Evolutionary conservation across 2,329 filamentous ascomycete species (phyloP).

Genomic region (Aspergillus sp.): DNA sequence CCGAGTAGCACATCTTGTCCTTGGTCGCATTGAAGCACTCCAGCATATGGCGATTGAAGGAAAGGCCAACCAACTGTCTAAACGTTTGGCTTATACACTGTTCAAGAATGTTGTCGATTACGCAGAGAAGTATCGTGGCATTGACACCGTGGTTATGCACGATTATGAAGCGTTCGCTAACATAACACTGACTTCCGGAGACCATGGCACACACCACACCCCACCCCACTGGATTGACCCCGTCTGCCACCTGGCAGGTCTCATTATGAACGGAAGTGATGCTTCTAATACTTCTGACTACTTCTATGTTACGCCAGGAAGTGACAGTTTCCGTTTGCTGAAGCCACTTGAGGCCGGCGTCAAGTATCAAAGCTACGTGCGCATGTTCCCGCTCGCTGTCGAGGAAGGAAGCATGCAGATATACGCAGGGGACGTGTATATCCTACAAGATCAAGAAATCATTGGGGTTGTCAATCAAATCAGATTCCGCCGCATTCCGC

Average conservation of each 20-base stretch:
- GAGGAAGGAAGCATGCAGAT: slow-evolving; percentile 23
- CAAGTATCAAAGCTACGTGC: slow-evolving; percentile 33
- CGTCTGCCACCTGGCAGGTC: slow-evolving; percentile 35
- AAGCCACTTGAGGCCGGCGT: slow-evolving; percentile 23
- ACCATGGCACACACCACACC: slow-evolving; percentile 28
- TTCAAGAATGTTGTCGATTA: slow-evolving; percentile 32
- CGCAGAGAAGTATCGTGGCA: slow-evolving; percentile 29
- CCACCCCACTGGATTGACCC: slow-evolving; percentile 41
- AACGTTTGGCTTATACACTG: slow-evolving; percentile 35
- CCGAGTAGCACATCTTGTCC: slow-evolving; percentile 19
- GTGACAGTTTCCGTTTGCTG: slow-evolving; percentile 26
- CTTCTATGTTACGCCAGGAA: slow-evolving; percentile 38
- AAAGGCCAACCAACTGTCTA: slow-evolving; percentile 24
- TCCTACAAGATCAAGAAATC: slow-evolving; percentile 33
- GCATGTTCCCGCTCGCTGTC: slow-evolving; percentile 29
- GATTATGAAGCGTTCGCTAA: slow-evolving; percentile 31
- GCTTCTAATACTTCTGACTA: slow-evolving; percentile 25
- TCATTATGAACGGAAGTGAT: slow-evolving; percentile 33
- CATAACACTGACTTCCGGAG: slow-evolving; percentile 23
- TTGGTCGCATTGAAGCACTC: slow-evolving; percentile 22
- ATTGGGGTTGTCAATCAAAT: slow-evolving; percentile 33
- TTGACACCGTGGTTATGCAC: slow-evolving; percentile 30
- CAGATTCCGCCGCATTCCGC: slow-evolving; percentile 34
- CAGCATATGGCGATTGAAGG: slow-evolving; percentile 23
- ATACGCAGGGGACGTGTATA: slow-evolving; percentile 42